These are phyloP conservation scores for Microdochium nivale DNA, from an alignment of 2,329 filamentous ascomycete species.

Conservation along the genomic window DNA sequence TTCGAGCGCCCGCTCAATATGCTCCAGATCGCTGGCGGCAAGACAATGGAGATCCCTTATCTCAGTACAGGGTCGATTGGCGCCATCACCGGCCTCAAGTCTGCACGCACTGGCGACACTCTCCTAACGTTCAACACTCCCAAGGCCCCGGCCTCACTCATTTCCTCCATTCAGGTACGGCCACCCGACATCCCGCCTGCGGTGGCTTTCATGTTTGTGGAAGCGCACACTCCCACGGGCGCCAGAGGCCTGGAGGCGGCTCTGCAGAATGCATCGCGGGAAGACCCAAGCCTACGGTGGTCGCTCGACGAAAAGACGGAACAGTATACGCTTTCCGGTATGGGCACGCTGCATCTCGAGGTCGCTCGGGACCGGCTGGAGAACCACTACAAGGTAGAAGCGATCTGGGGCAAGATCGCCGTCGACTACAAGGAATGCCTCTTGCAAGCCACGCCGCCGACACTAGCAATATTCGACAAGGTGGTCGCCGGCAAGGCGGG, in stretches of 20 bases:
- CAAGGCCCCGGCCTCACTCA: constrained; percentile 55
- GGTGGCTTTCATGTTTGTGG: constrained; percentile 93
- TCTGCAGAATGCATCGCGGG: constrained; percentile 69
- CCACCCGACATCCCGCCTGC: constrained; percentile 86
- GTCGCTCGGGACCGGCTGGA: constrained; percentile 83
- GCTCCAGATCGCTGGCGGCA: constrained; percentile 81
- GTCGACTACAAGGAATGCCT: constrained; percentile 91
- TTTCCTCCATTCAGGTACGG: constrained; percentile 72
- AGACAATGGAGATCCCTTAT: constrained; percentile 74
- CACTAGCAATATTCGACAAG: constrained; percentile 63
- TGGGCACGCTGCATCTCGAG: constrained; percentile 93
- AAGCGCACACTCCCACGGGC: constrained; percentile 67
- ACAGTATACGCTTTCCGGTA: constrained; percentile 86
- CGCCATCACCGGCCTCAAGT: constrained; percentile 82
- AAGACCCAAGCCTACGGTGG: constrained; percentile 88
- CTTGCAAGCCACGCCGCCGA: constrained; percentile 43
- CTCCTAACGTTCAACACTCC: constrained; percentile 62
- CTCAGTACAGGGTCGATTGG: constrained; percentile 87
- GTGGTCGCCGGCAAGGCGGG: constrained; percentile 72
- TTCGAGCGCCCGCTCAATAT: constrained; percentile 74
- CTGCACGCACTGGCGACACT: constrained; percentile 89
- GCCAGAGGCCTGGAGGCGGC: constrained; percentile 72
- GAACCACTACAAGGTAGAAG: constrained; percentile 79
- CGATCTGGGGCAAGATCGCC: constrained; percentile 82
- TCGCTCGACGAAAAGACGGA: constrained; percentile 82